Conservation (phyloP, 345 rosid species). For the Sonneratia alba region DNA sequence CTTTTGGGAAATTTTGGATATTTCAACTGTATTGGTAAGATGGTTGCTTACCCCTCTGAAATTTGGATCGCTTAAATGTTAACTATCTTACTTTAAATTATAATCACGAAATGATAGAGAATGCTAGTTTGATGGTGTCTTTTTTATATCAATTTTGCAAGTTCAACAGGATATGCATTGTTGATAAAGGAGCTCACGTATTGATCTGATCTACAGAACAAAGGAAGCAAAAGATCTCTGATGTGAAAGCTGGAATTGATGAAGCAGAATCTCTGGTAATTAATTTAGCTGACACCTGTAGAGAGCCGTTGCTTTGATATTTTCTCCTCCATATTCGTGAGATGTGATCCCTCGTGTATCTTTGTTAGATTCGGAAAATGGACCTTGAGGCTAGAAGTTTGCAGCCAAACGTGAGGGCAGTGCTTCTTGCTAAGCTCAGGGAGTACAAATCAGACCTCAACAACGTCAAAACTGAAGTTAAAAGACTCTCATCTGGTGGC, state of each 20-base stretch:
- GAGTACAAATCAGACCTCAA: constrained; percentile 81
- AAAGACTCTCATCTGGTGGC: constrained; percentile 47
- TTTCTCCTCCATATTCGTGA: not conserved
- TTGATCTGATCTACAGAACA: constrained; percentile 38
- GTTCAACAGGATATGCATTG: not conserved
- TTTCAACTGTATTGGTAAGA: not conserved
- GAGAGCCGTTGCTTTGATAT: not conserved
- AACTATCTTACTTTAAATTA: no score
- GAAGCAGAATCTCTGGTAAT: constrained; percentile 74
- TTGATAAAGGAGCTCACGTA: not conserved
- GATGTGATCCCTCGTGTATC: not conserved
- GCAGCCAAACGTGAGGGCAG: constrained; percentile 54
- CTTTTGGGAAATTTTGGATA: not conserved
- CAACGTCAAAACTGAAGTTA: constrained; percentile 67
- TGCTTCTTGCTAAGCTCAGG: constrained; percentile 66
- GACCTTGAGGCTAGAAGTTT: constrained; percentile 84
- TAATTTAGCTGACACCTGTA: not conserved
- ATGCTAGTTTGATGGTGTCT: not conserved
- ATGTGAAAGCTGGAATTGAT: constrained; percentile 51
- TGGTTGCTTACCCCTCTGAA: not conserved
- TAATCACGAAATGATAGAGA: not conserved
- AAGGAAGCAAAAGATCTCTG: constrained; percentile 75
- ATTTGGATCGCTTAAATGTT: not conserved
- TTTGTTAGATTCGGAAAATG: constrained; percentile 52
- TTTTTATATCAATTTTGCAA: not conserved